phyloP scores from a whole-genome alignment of 441 rosid species.

The Eruca vesicaria region DNA sequence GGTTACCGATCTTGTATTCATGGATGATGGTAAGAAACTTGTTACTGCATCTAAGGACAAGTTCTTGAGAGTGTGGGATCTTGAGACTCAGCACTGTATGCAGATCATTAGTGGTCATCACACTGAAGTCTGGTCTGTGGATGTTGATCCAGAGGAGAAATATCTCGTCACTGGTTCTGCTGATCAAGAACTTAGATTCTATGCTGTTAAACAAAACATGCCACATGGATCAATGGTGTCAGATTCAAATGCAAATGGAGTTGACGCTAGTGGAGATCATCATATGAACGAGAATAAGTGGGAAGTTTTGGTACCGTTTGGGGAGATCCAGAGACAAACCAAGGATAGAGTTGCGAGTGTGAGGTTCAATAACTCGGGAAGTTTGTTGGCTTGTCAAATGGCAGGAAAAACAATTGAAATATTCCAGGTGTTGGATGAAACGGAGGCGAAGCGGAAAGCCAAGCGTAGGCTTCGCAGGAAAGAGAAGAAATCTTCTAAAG shows the following conservation, averaged over 20 bases:
- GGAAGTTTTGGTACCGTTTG: conserved; percentile 70
- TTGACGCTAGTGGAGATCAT: conserved; percentile 39
- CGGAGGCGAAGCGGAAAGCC: conserved; percentile 84
- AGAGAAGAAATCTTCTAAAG: conserved; percentile 77
- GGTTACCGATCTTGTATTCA: conserved; percentile 90
- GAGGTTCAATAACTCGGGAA: conserved; percentile 71
- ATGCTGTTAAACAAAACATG: conserved; percentile 52
- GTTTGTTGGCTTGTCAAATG: conserved; percentile 85
- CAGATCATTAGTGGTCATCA: conserved; percentile 95
- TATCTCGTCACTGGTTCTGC: conserved; percentile 86
- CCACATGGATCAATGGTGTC: conserved; percentile 29
- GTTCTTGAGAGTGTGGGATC: conserved; percentile 97
- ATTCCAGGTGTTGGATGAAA: conserved; percentile 66
- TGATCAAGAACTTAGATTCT: conserved; percentile 81
- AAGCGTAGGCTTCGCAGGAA: conserved; percentile 88
- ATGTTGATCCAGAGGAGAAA: conserved; percentile 77
- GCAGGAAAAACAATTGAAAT: conserved; percentile 87
- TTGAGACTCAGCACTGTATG: conserved; percentile 91
- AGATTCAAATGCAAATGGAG: conserved; percentile 35
- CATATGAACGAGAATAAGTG: conserved; percentile 54
- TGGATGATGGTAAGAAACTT: conserved; percentile 86
- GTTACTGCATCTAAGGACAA: conserved; percentile 95
- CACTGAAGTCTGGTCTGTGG: conserved; percentile 95
- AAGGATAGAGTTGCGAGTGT: conserved; percentile 87
- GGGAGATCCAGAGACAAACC: conserved; percentile 82